Evolutionary conservation across 176 grass and related monocot species (phyloP).

Genomic region (Luzula sylvatica): DNA sequence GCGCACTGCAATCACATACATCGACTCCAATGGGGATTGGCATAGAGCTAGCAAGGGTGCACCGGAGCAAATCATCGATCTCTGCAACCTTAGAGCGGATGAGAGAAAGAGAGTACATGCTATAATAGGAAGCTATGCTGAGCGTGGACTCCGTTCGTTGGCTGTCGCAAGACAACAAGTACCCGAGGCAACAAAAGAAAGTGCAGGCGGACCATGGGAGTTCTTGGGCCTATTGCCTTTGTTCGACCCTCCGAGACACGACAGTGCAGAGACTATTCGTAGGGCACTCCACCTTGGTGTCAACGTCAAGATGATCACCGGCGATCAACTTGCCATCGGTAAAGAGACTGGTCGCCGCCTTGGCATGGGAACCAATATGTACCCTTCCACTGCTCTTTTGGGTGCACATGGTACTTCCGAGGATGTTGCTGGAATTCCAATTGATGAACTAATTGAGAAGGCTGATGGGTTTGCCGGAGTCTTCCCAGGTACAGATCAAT

Average conservation of each 20-base stretch:
- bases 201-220: slow-evolving; percentile 49
- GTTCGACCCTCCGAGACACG: slow-evolving; percentile 72
- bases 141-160: slow-evolving; percentile 69
- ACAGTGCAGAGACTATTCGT: slow-evolving; percentile 70
- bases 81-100: slow-evolving; percentile 52
- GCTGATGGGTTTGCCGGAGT: slow-evolving; percentile 87
- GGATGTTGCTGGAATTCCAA: slow-evolving; percentile 43
- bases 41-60: slow-evolving; percentile 68
- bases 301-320: slow-evolving; percentile 83
- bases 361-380: slow-evolving; percentile 83
- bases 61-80: slow-evolving; percentile 73
- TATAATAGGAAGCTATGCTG: slow-evolving; percentile 71
- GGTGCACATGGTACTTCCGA: slow-evolving; percentile 40
- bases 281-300: slow-evolving; percentile 75
- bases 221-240: slow-evolving; percentile 62
- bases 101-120: slow-evolving; percentile 56
- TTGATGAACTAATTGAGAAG: slow-evolving; percentile 80
- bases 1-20: slow-evolving; percentile 59
- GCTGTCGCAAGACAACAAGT: slow-evolving; percentile 73
- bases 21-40: slow-evolving; percentile 49
- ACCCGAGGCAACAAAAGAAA: slow-evolving; percentile 59
- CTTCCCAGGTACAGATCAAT: slow-evolving; percentile 38
- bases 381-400: slow-evolving; percentile 65
- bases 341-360: slow-evolving; percentile 65
- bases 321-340: slow-evolving; percentile 68